A percentile compares a stretch with the other conserved stretches of the same genome.
These are phyloP conservation scores for Aspergillus neotritici DNA, from an alignment of 2,329 filamentous ascomycete species.

Conservation along the genomic window DNA sequence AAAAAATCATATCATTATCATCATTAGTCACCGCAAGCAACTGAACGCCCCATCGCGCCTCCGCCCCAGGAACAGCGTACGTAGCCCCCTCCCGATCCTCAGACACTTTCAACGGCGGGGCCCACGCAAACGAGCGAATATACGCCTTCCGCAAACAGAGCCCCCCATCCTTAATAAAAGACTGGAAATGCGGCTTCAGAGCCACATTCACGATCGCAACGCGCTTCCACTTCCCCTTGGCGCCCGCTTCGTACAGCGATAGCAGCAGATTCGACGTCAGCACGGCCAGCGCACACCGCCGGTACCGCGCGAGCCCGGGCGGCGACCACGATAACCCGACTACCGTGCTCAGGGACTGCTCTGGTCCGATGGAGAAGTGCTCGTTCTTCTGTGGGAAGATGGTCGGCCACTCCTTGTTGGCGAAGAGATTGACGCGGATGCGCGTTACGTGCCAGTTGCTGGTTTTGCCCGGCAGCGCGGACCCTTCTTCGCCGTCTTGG, in stretches of 20 bases:
- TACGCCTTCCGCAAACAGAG: slow-evolving; percentile 25
- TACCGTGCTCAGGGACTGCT: slow-evolving; percentile 50
- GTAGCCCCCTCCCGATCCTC: neutral
- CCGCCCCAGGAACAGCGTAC: slow-evolving; percentile 8
- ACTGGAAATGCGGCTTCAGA: slow-evolving; percentile 38
- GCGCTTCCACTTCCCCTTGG: slow-evolving; percentile 47
- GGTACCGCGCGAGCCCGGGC: slow-evolving; percentile 50
- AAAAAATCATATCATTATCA: slow-evolving; percentile 31
- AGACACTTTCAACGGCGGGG: slow-evolving; percentile 24
- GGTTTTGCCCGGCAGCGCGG: slow-evolving; percentile 19
- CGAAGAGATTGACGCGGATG: slow-evolving; percentile 50
- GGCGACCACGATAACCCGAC: slow-evolving; percentile 53
- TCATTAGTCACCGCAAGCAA: slow-evolving; percentile 37
- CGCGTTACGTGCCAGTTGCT: slow-evolving; percentile 34
- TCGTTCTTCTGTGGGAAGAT: slow-evolving; percentile 43
- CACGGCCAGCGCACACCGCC: slow-evolving; percentile 50
- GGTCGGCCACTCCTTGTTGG: slow-evolving; percentile 44
- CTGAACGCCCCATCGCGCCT: slow-evolving; percentile 32
- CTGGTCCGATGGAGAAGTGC: slow-evolving; percentile 53
- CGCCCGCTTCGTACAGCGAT: slow-evolving; percentile 51
- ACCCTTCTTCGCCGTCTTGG: slow-evolving; percentile 16
- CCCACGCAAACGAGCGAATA: slow-evolving; percentile 42
- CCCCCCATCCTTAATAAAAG: slow-evolving; percentile 15
- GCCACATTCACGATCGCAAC: slow-evolving; percentile 49
- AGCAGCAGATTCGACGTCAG: slow-evolving; percentile 53